phyloP scores from a whole-genome alignment of 1,284 basidiomycete species.

The Hemileia vastatrix region DNA sequence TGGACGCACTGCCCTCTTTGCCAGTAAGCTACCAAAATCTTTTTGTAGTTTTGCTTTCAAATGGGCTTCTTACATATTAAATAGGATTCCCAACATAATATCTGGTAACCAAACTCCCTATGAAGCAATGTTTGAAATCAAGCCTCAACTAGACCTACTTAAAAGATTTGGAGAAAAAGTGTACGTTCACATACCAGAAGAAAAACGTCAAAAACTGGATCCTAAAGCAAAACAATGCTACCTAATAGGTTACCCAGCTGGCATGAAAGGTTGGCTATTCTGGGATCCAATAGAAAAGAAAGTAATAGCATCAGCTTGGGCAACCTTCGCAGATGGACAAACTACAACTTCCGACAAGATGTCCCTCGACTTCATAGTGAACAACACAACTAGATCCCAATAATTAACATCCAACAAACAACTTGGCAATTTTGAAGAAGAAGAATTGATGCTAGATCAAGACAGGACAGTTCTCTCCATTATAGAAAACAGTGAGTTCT shows the following conservation, averaged over 20 bases:
- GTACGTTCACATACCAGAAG: not conserved
- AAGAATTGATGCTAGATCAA: no score
- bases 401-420: no score
- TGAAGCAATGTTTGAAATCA: not conserved
- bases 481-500: no score
- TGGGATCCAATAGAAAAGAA: no score
- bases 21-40: not conserved
- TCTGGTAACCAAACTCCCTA: not conserved
- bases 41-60: slow-evolving; percentile 5
- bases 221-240: not conserved
- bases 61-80: not conserved
- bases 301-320: no score
- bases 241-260: not conserved
- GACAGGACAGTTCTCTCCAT: no score
- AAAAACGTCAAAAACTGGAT: slow-evolving; percentile 6
- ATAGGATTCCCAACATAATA: slow-evolving; percentile 2
- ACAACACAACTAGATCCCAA: no score
- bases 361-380: no score
- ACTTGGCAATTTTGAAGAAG: no score
- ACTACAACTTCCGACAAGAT: no score
- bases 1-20: not conserved
- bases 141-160: not conserved
- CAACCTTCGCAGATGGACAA: no score
- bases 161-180: not conserved
- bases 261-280: slow-evolving; percentile 3